Percentiles rank a stretch among this genome's conserved stretches.
These are phyloP conservation scores for Pisolithus tinctorius DNA, from an alignment of 768 basidiomycete species.

Conservation along the genomic window DNA sequence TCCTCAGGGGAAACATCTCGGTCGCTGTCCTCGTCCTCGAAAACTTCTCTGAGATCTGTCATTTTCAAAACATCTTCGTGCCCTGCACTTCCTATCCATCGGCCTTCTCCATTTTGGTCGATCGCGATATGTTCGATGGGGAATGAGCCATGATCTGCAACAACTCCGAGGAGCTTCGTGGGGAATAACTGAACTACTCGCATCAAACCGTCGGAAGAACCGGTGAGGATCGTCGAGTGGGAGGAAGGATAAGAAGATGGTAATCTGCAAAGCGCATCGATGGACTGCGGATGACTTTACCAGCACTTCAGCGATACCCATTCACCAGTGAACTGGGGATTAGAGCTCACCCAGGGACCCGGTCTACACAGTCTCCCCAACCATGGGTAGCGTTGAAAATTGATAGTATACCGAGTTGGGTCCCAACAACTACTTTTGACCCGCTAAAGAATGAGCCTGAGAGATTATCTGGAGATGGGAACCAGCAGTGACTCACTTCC, in stretches of 20 bases:
- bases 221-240: constrained; percentile 73
- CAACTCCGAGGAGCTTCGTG: constrained; percentile 82
- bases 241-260: constrained; percentile 55
- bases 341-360: constrained; percentile 67
- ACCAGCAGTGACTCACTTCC: constrained; percentile 45
- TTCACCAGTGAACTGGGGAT: background rate
- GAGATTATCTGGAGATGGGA: background rate
- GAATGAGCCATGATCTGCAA: constrained; percentile 88
- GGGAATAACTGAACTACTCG: constrained; percentile 85
- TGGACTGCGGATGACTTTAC: constrained; percentile 79
- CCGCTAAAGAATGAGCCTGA: constrained; percentile 34
- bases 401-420: constrained; percentile 82
- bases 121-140: constrained; percentile 84
- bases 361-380: constrained; percentile 89
- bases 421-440: constrained; percentile 83
- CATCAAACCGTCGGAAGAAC: constrained; percentile 87
- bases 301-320: constrained; percentile 8
- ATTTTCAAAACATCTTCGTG: constrained; percentile 84
- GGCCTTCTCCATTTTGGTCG: constrained; percentile 46
- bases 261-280: constrained; percentile 78
- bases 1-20: constrained; percentile 20
- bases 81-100: constrained; percentile 91
- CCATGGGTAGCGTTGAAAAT: constrained; percentile 85
- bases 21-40: constrained; percentile 37
- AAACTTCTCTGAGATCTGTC: constrained; percentile 77